Evolutionary conservation across 208 protist genomes (phyloP), one percentile per base, ranked within the genome.

Genomic region (Wallacemonas rigidus): DNA sequence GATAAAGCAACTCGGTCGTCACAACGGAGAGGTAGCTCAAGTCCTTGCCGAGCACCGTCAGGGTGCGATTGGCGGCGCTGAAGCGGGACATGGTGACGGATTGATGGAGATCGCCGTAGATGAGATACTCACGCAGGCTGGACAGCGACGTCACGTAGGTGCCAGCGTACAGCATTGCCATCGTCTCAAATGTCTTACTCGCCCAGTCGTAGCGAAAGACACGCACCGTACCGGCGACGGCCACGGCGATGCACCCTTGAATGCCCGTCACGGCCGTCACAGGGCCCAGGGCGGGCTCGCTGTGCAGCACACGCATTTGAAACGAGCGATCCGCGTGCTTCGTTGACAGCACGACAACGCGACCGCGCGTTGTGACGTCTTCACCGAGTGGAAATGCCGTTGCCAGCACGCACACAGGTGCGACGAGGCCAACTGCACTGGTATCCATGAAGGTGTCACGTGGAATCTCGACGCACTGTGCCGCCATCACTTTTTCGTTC

Each of bases 321-420:
- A 47, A 35, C 3, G 8, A 38, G 3, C 56, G 69, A 2, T 76
- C 74, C 14, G 72, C 50, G 35, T 70, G 82, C 17, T 76, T 78
- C 39, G 85, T 83, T 7, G 79, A 68, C 14, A 94, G 68, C 9
- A 97, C 36, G 44, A 94, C 41, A 39, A 94, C 26, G 17, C 92
- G 82, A 3, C 92, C 92, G 67, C 90, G 81, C 11, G 82, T 93
- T 0, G 90, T 92, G 53, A 94, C 80, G 75, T 95, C 90, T 67
- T 97, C 92, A 48, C 90, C 92, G 55, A 95, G 75, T 0, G 90
- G 90, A 64, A 94, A 97, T 14, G 87, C 90, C n/a, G 90, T 94
- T 26, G 77, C 86, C 26, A 97, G 56, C n/a, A 87, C 87, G 70
- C 83, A 92, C 8, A 94, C 84, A 3, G 86, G 85, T 9, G 81